Conservation (phyloP, 1,284 basidiomycete genomes). For the Phenoliferia sp. region DNA sequence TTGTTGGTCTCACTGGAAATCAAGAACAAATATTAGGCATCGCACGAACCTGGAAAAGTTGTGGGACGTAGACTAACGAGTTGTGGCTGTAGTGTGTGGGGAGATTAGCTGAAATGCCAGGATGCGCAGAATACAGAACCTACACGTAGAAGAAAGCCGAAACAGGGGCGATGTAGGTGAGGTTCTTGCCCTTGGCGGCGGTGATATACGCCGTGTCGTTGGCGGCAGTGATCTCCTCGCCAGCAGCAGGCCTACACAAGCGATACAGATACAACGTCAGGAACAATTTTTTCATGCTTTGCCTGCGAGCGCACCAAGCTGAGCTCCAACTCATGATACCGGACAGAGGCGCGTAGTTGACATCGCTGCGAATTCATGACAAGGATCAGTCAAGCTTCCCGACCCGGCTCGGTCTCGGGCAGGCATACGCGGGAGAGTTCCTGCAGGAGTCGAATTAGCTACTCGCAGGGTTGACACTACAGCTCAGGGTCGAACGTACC, state of each 20-base stretch:
- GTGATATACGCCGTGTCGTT: not conserved
- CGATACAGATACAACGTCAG: not conserved
- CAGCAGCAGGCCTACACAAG: not conserved
- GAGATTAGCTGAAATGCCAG: too few relatives aligned
- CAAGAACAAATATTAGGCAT: not conserved
- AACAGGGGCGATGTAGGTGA: not conserved
- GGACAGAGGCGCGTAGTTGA: not conserved
- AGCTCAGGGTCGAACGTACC: not conserved
- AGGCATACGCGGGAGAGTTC: not conserved
- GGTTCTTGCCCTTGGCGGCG: not conserved
- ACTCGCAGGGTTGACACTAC: not conserved
- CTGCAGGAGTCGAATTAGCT: not conserved
- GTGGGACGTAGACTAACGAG: too few relatives aligned
- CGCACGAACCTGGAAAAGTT: too few relatives aligned
- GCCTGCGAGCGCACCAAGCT: too few relatives aligned
- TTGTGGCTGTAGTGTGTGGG: too few relatives aligned
- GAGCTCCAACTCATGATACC: not conserved
- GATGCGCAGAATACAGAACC: not conserved
- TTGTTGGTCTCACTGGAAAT: not conserved
- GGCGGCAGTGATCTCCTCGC: not conserved
- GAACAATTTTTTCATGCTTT: too few relatives aligned
- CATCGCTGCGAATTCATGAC: not conserved
- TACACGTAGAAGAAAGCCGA: not conserved
- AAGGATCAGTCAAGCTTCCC: too few relatives aligned
- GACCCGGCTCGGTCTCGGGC: too few relatives aligned